phyloP scores from a whole-genome alignment of 805 yeast genomes.

The Yamadazyma takamatsuzukensis region DNA sequence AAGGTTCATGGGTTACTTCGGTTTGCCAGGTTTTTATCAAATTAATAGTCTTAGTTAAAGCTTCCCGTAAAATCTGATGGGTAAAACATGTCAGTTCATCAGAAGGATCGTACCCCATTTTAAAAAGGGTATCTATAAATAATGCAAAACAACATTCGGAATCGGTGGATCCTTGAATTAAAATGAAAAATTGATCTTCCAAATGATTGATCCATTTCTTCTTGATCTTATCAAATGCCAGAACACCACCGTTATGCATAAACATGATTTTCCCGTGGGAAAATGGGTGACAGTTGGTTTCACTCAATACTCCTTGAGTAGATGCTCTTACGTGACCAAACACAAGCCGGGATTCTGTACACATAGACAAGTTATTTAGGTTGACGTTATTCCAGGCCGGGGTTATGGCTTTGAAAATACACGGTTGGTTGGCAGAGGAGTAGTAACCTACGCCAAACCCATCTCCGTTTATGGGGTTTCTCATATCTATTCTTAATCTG shows the following conservation, averaged over 20 bases:
- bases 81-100: conserved; percentile 35
- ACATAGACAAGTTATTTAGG: conserved; percentile 77
- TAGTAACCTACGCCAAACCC: conserved; percentile 98
- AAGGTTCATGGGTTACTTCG: conserved; percentile 60
- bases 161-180: conserved; percentile 91
- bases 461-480: conserved; percentile 95
- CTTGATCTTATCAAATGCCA: conserved; percentile 71
- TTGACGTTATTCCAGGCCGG: conserved; percentile 98
- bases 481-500: conserved; percentile 76
- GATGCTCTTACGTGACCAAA: conserved; percentile 97
- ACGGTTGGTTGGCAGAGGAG: conserved; percentile 59
- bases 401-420: conserved; percentile 91
- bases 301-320: conserved; percentile 89
- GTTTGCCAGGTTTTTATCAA: conserved; percentile 77
- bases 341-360: conserved; percentile 78
- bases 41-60: conserved; percentile 70
- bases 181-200: conserved; percentile 73
- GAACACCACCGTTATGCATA: conserved; percentile 95
- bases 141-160: conserved; percentile 94
- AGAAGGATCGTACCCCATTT: conserved; percentile 71
- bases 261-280: conserved; percentile 83
- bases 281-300: conserved; percentile 97
- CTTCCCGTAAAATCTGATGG: conserved; percentile 58
- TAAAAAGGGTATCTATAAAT: conserved; percentile 70
- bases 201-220: conserved; percentile 67